Evolutionary conservation across 768 basidiomycete species (phyloP).

Genomic region (Hericium erinaceus): DNA sequence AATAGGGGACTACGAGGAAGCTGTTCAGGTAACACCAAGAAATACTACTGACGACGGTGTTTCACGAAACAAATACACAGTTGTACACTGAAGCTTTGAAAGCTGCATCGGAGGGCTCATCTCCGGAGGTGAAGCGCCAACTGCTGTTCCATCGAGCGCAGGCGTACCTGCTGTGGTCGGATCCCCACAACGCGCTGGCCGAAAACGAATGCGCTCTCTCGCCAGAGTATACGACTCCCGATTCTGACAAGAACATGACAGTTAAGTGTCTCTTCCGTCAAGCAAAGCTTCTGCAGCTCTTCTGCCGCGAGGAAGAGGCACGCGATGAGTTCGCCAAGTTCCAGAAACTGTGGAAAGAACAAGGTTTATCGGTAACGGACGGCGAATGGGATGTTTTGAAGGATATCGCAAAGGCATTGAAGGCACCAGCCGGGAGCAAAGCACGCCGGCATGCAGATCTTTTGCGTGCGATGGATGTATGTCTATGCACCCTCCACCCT

Average conservation of each 20-base stretch:
- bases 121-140: not conserved
- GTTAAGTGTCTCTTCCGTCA: not conserved
- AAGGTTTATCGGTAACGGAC: not conserved
- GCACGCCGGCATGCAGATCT: not conserved
- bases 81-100: not conserved
- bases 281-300: not conserved
- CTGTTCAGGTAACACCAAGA: not conserved
- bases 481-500: not conserved
- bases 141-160: not conserved
- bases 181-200: not conserved
- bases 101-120: not conserved
- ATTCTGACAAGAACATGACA: not conserved
- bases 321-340: not conserved
- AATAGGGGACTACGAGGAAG: not conserved
- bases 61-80: not conserved
- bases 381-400: not conserved
- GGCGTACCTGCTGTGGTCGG: not conserved
- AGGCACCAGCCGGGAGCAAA: not conserved
- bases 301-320: not conserved
- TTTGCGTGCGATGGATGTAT: not conserved
- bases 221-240: not conserved
- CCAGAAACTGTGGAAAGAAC: not conserved
- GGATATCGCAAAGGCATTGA: not conserved
- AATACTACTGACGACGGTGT: no score
- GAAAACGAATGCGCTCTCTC: not conserved